These are phyloP conservation scores for Fragilariopsis cylindrus DNA, from an alignment of 108 stramenopile species.

Conservation along the genomic window DNA sequence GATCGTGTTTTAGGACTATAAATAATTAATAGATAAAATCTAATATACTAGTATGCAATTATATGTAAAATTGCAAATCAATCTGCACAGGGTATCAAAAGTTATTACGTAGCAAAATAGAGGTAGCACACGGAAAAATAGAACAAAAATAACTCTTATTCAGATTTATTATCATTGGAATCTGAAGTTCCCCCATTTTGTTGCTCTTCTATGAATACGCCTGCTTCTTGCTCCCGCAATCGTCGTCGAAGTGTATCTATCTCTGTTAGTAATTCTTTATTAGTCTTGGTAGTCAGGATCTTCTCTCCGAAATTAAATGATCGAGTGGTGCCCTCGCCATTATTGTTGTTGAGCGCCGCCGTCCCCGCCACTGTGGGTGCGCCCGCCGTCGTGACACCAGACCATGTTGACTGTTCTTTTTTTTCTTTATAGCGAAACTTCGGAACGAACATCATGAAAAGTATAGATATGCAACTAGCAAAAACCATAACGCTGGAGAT, in stretches of 20 bases:
- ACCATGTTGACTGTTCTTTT: not conserved
- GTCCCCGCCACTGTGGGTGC: not conserved
- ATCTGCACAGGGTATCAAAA: no score
- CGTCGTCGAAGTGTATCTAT: not conserved
- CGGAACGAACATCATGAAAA: conserved; percentile 31
- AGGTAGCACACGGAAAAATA: no score
- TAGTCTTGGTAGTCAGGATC: not conserved
- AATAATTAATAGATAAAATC: not conserved
- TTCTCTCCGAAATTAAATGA: not conserved
- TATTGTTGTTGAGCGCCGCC: not conserved
- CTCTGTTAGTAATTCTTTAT: not conserved
- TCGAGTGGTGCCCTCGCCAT: no score
- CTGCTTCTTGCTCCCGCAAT: no score
- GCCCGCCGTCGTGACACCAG: not conserved
- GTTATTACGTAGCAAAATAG: no score
- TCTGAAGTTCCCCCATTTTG: no score
- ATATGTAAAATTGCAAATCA: no score
- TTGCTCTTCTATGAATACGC: no score
- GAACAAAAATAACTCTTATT: no score
- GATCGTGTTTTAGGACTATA: conserved; percentile 8
- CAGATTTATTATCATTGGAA: no score
- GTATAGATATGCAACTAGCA: conserved; percentile 25
- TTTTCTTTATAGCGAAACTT: conserved; percentile 22
- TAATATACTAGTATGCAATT: no score
- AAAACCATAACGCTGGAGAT: conserved; percentile 33